Base-by-base conservation (phyloP, 352 stramenopile genomes). In the Pythium dissimile region DNA sequence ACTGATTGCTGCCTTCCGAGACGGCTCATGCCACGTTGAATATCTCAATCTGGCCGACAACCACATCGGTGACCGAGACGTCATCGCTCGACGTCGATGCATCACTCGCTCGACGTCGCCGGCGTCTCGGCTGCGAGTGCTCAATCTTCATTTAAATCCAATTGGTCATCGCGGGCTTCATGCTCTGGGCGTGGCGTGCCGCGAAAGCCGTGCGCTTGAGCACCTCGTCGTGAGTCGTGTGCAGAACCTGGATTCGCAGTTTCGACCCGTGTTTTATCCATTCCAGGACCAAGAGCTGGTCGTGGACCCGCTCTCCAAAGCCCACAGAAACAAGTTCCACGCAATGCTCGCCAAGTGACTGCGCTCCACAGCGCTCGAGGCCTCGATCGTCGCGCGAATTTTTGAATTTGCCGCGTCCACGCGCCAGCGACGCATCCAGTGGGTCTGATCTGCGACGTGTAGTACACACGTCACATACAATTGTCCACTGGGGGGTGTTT, bases 101-200 rank as follows among this genome's bases (percentile, higher is more conserved):
- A 43, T 86, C 10, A 27, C 54, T 15, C 54, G 63, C 34, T 18
- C 24, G 10, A 5, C 23, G 1, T 54, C 32, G 1, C 52, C 66
- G 1, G 63, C 64, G 37, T 54, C 47, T 9, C 49, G 53, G 2
- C 47, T 84, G 11, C 50, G 53, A 2, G 50, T 54, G 1, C 52
- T 86, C 12, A 52, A 72, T 37, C 49, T 86, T 23, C 69, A 80
- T 27, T 48, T 62, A 13, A 86, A 86, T 24, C 60, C 68, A 3
- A 69, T 71, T 30, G 46, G 56, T 31, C 37, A 20, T 23, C 57
- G 31, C 30, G 62, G 34, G 11, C 63, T 68, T 3, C 64, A 64
- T 4, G 55, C 42, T 2, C 30, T 72, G 16, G 57, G 35, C 20
- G 15, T 41, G 2, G 44, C 32, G 30, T 51, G 76, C 20, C 47